Evolutionary conservation across 2,329 filamentous ascomycete species (phyloP).

Genomic region (Ophiostoma australiae): DNA sequence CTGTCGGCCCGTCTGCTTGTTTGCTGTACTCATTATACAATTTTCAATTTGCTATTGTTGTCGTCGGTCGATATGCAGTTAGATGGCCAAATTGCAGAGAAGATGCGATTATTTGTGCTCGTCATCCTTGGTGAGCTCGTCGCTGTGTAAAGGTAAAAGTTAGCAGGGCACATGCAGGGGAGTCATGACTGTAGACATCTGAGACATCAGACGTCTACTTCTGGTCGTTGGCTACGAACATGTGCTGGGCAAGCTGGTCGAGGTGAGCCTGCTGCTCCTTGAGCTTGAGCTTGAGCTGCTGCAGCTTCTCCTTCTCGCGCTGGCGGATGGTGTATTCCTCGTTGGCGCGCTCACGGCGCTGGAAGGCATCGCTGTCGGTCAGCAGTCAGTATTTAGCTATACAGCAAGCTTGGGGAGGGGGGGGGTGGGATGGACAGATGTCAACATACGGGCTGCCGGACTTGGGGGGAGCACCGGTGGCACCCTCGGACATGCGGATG

Average conservation of each 20-base stretch:
- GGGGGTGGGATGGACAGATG: too few species aligned
- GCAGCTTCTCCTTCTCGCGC: constrained; percentile 87
- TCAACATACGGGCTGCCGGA: constrained; percentile 48
- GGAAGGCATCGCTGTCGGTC: constrained; percentile 73
- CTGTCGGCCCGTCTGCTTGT: too few species aligned
- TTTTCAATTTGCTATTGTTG: neutral
- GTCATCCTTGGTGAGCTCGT: constrained; percentile 17
- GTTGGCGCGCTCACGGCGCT: constrained; percentile 79
- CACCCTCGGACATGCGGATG: constrained; percentile 63
- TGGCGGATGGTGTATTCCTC: constrained; percentile 81
- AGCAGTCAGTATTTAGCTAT: neutral
- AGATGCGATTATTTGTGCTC: constrained; percentile 6
- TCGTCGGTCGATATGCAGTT: neutral
- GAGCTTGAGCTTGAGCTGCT: constrained; percentile 68
- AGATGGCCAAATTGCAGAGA: neutral
- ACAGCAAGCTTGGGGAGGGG: too few species aligned
- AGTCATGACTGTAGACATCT: neutral
- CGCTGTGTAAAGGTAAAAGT: neutral
- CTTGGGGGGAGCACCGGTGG: constrained; percentile 59
- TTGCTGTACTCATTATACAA: too few species aligned
- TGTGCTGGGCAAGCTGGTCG: constrained; percentile 77
- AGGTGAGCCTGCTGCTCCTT: constrained; percentile 75
- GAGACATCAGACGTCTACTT: neutral
- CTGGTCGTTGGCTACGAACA: constrained; percentile 54
- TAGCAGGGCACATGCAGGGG: constrained; percentile 6